Percentiles rank a stretch among this genome's conserved stretches.
Evolutionary conservation across 345 rosid species (phyloP).

Genomic region (Eucalyptus albens): DNA sequence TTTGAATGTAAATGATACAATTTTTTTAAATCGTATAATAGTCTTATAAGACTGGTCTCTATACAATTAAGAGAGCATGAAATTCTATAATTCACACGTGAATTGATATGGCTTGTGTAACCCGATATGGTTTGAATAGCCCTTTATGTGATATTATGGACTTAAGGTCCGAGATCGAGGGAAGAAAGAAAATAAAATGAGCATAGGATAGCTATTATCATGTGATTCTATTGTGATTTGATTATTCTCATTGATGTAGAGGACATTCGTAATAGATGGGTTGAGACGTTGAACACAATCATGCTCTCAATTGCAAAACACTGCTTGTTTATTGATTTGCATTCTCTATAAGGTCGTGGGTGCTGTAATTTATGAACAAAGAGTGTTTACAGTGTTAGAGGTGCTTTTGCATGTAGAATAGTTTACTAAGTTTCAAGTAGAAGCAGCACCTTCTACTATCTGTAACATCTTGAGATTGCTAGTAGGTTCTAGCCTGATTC

Average conservation of each 20-base stretch:
- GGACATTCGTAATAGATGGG: neutral
- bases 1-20: neutral
- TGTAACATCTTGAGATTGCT: too few relatives aligned
- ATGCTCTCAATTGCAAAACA: too few relatives aligned
- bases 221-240: neutral
- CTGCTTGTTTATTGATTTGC: too few relatives aligned
- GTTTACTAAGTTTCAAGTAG: too few relatives aligned
- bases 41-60: neutral
- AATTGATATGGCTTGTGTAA: neutral
- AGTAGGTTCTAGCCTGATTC: too few relatives aligned
- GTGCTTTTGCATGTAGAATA: too few relatives aligned
- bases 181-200: neutral
- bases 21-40: neutral
- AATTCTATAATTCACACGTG: neutral
- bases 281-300: neutral
- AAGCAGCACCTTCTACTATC: too few relatives aligned
- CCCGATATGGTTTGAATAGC: neutral
- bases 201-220: accelerated
- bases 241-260: neutral
- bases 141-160: neutral
- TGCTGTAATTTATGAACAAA: too few relatives aligned
- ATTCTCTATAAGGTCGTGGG: too few relatives aligned
- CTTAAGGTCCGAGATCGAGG: neutral
- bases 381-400: too few relatives aligned
- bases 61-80: neutral